Evolutionary conservation across 257 asterid genomes (phyloP), one percentile per base, ranked within the genome.

Genomic region (Thymus mandschuricus): DNA sequence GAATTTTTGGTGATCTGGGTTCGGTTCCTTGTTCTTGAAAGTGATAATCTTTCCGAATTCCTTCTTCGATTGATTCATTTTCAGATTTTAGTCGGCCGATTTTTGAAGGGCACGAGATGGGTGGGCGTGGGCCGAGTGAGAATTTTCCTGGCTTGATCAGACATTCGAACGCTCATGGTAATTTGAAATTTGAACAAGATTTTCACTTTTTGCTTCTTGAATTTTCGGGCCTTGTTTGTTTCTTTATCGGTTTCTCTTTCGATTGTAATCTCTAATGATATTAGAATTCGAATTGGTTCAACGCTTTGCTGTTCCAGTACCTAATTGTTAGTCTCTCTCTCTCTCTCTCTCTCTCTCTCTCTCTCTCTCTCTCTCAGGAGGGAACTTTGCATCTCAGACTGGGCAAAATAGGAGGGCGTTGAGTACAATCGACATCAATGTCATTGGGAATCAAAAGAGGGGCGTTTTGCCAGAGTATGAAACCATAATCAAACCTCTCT

Each of bases 401-500:
- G 72, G 84, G 29, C 72, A 79, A 63, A 81, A 77, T 51, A 74
- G 98, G 72, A 92, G 88, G 80, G 96, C 96, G 10, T 49, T 92
- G 78, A 79, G 90, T 70, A 66, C 86, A 59, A 86, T 92, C 71
- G 79, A 88, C 56, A 71, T 49, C 81, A 89, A 89, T 76, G 75
- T 88, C 51, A 73, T 78, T 1, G 88, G 75, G 72, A 85, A 77
- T 40, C 79, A 79, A 46, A 89, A 85, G 78, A 82, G 91, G 80
- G 86, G 84, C 56, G 76, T 28, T 77, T 74, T 80, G 54, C 41
- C 83, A 35, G 95, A 82, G 98, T 92, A 86, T 69, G 78, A 30
- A 68, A 72, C 65, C 72, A 58, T 46, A 70, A 34, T 21, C 3
- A 38, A 38, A 46, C 38, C 8, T 57, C 3, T 10, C 0, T 31